phyloP scores from a whole-genome alignment of 108 stramenopile species.

The Nannochloropsis oceanica region DNA sequence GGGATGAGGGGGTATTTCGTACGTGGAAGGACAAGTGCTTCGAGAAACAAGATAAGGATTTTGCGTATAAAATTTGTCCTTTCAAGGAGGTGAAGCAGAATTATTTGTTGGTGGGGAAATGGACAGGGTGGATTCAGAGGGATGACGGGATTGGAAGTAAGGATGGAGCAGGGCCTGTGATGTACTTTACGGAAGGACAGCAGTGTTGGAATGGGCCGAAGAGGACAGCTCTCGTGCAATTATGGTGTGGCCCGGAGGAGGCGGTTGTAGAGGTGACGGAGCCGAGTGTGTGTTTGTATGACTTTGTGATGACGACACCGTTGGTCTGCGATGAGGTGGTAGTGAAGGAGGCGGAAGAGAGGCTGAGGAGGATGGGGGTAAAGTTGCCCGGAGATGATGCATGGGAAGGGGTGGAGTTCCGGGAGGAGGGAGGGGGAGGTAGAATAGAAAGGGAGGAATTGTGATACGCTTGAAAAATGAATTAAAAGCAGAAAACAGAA shows the following conservation, averaged over 20 bases:
- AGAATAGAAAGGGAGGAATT: not conserved
- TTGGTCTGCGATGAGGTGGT: conserved; percentile 17
- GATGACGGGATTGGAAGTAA: not conserved
- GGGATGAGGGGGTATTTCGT: not conserved
- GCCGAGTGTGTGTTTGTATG: conserved; percentile 41
- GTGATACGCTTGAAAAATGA: not conserved
- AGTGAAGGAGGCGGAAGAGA: not conserved
- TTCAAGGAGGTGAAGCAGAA: conserved; percentile 32
- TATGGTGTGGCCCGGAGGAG: conserved; percentile 30
- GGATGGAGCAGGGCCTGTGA: not conserved
- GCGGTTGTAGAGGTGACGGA: conserved; percentile 25
- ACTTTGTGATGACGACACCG: conserved; percentile 25
- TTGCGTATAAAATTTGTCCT: conserved; percentile 33
- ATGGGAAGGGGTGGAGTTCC: not conserved
- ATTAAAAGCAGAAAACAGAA: too few species aligned
- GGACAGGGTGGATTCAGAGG: not conserved
- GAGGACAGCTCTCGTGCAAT: conserved; percentile 13
- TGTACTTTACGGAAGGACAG: conserved; percentile 21
- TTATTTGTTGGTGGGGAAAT: not conserved
- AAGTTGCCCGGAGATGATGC: not conserved
- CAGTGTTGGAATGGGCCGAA: conserved; percentile 39
- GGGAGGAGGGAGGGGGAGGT: not conserved
- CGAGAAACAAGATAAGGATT: not conserved
- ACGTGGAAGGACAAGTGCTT: conserved; percentile 17
- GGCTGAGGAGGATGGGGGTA: not conserved